Conservation (phyloP, 306 rosid species). For the Phaseolus lunatus region DNA sequence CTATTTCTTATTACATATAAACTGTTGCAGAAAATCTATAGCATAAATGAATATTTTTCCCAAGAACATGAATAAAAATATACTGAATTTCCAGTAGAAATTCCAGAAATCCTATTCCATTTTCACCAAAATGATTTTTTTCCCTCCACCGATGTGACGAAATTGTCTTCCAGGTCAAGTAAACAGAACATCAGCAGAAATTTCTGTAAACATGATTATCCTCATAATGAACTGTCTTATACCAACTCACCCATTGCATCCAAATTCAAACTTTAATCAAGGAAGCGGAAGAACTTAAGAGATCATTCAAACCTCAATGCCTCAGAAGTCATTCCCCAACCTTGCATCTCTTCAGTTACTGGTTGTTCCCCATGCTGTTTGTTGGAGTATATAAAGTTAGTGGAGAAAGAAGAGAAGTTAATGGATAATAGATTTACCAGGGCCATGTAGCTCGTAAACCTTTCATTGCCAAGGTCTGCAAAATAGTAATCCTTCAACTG, state of each 20-base stretch:
- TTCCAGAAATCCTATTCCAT: not conserved
- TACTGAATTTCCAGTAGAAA: not conserved
- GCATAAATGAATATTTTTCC: not conserved
- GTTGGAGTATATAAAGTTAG: constrained; percentile 29
- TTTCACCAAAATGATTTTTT: constrained; percentile 14
- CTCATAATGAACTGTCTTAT: constrained; percentile 22
- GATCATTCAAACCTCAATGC: constrained; percentile 99
- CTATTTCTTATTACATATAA: not conserved
- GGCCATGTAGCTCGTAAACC: constrained; percentile 99
- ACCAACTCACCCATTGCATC: constrained; percentile 57
- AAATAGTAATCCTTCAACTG: constrained; percentile 25
- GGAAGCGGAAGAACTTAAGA: constrained; percentile 99
- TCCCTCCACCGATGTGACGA: not conserved
- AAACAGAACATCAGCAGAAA: constrained; percentile 9
- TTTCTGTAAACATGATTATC: constrained; percentile 22
- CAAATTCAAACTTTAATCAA: constrained; percentile 90
- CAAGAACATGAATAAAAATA: not conserved
- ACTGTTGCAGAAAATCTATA: not conserved
- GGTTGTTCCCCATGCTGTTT: constrained; percentile 72
- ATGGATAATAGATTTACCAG: constrained; percentile 98
- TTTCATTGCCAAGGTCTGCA: constrained; percentile 80
- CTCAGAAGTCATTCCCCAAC: constrained; percentile 99
- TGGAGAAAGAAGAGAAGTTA: constrained; percentile 51
- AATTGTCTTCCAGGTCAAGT: not conserved
- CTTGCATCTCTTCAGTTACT: constrained; percentile 99